A percentile compares a stretch with the other conserved stretches of the same genome.
These are phyloP conservation scores for Plasmopara muralis DNA, from an alignment of 352 stramenopile genomes.

Conservation along the genomic window DNA sequence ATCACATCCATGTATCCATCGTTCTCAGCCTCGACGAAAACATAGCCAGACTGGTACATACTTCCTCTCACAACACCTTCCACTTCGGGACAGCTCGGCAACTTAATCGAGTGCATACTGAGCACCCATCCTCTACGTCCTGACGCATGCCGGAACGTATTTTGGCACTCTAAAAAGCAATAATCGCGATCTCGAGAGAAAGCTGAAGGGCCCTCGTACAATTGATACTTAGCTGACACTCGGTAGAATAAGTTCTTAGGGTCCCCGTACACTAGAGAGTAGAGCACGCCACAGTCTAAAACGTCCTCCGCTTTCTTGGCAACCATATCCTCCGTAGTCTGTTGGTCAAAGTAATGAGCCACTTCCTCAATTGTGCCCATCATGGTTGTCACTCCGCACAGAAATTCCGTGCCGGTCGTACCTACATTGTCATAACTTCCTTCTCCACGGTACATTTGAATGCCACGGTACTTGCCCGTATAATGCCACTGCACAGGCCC, in stretches of 20 bases:
- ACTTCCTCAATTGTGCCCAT: constrained; percentile 62
- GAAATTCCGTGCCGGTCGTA: constrained; percentile 43
- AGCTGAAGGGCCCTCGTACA: constrained; percentile 46
- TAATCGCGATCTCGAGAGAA: constrained; percentile 63
- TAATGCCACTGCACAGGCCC: constrained; percentile 72
- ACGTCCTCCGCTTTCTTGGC: constrained; percentile 58
- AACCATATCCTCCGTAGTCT: constrained; percentile 50
- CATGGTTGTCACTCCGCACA: constrained; percentile 75
- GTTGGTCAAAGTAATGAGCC: constrained; percentile 58
- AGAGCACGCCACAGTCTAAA: constrained; percentile 59
- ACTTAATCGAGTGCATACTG: constrained; percentile 81
- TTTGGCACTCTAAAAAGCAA: constrained; percentile 72
- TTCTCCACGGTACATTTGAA: constrained; percentile 79
- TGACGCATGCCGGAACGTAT: constrained; percentile 68
- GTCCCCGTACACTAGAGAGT: constrained; percentile 43
- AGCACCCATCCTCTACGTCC: constrained; percentile 65
- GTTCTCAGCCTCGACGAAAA: constrained; percentile 72
- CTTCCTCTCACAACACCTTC: constrained; percentile 66
- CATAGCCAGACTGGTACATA: constrained; percentile 77
- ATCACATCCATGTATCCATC: constrained; percentile 81
- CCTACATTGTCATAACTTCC: constrained; percentile 33
- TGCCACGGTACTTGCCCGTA: constrained; percentile 62
- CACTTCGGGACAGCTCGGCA: constrained; percentile 63
- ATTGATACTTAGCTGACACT: constrained; percentile 64
- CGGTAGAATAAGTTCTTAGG: constrained; percentile 50